Evolutionary conservation across 2,329 filamentous ascomycete genomes (phyloP).

Genomic region (Ophiocordyceps polyrhachis-furcata): DNA sequence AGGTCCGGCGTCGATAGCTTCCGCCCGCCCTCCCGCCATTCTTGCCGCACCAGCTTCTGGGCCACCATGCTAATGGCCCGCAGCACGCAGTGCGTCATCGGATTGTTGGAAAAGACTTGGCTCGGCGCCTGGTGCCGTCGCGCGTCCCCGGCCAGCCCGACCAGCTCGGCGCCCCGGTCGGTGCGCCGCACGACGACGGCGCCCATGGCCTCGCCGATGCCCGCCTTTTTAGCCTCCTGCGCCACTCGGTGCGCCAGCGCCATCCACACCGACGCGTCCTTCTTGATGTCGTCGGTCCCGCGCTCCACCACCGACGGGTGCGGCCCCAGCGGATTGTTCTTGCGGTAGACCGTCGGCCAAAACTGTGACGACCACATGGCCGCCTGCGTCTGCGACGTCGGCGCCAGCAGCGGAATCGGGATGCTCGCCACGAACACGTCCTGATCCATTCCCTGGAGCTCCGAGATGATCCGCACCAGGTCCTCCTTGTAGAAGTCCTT

Average conservation of each 20-base stretch:
- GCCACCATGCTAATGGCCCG: conserved; percentile 72
- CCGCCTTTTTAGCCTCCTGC: conserved; percentile 32
- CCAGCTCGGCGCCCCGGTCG: conserved; percentile 31
- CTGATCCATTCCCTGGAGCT: conserved; percentile 30
- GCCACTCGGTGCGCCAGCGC: conserved; percentile 47
- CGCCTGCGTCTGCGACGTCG: conserved; percentile 59
- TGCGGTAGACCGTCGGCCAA: conserved; percentile 74
- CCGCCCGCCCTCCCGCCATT: conserved; percentile 22
- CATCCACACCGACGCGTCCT: conserved; percentile 48
- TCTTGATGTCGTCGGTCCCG: conserved; percentile 48
- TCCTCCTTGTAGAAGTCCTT: conserved; percentile 33
- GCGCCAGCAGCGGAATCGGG: conserved; percentile 52
- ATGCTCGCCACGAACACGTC: conserved; percentile 41
- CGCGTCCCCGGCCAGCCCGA: conserved; percentile 61
- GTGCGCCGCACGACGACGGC: conserved; percentile 56
- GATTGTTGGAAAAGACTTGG: conserved; percentile 39
- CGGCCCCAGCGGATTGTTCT: conserved; percentile 72
- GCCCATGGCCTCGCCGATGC: conserved; percentile 50
- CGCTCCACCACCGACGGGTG: conserved; percentile 58
- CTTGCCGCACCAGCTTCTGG: conserved; percentile 40
- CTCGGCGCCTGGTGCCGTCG: conserved; percentile 42
- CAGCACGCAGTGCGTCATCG: conserved; percentile 61
- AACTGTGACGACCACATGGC: conserved; percentile 56
- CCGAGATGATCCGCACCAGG: conserved; percentile 26
- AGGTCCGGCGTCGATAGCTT: conserved; percentile 20